Evolutionary conservation across 495 filamentous ascomycete species (phyloP).

Genomic region (Ascodesmis nigricans): DNA sequence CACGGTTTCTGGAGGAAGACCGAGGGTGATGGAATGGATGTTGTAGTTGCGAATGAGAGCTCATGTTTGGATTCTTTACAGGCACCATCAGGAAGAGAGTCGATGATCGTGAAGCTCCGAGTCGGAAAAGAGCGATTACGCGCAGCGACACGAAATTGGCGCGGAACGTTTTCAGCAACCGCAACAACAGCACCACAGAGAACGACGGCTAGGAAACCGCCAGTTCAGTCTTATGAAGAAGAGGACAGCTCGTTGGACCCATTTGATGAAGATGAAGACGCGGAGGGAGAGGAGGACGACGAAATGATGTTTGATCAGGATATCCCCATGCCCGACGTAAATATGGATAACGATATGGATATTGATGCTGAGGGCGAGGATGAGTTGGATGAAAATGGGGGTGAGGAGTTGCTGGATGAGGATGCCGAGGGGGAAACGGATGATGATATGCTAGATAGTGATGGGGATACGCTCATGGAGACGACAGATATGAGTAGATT

Average conservation of each 20-base stretch:
- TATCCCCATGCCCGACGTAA: no score
- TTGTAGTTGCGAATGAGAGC: no score
- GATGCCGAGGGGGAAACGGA: constrained; percentile 36
- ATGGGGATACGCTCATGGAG: constrained; percentile 30
- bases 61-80: no score
- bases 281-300: constrained; percentile 25
- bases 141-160: no score
- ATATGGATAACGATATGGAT: no score
- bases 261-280: constrained; percentile 31
- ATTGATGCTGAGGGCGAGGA: constrained; percentile 15
- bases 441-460: constrained; percentile 34
- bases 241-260: constrained; percentile 26
- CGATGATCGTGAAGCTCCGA: no score
- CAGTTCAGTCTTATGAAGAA: constrained; percentile 31
- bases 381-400: constrained; percentile 19
- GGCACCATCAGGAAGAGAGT: no score
- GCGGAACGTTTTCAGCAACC: constrained; percentile 3
- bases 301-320: no score
- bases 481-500: constrained; percentile 48
- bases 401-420: constrained; percentile 34
- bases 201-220: constrained; percentile 30
- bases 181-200: constrained; percentile 1
- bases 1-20: no score
- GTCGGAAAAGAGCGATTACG: no score
- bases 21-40: no score